Percentiles rank a stretch among this genome's conserved stretches.
Conservation (phyloP, 2,329 filamentous ascomycete species). For the Apiospora koreana region DNA sequence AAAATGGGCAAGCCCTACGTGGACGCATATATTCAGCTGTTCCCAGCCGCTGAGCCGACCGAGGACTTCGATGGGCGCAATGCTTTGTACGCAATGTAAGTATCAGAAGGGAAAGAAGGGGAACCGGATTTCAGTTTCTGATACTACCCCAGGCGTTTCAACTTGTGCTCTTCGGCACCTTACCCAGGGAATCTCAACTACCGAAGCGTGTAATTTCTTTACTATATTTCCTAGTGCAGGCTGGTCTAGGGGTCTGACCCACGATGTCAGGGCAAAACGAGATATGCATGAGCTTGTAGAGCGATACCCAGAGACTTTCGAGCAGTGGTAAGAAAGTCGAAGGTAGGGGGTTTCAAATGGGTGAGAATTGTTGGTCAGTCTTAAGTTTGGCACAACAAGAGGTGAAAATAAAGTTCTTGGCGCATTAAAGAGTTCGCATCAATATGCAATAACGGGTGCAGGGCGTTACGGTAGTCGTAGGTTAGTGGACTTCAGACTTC, state of each 20-base stretch:
- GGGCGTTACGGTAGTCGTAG: too few species aligned
- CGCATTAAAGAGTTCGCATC: too few species aligned
- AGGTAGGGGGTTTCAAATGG: neutral
- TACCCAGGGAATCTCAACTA: slow-evolving; percentile 12
- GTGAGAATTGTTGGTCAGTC: too few species aligned
- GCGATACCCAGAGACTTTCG: neutral
- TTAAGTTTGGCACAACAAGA: neutral
- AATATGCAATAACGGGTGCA: too few species aligned
- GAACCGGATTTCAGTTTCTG: neutral
- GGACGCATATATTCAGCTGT: neutral
- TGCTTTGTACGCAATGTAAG: slow-evolving; percentile 2
- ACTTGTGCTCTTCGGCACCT: slow-evolving; percentile 5
- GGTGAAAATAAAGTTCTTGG: too few species aligned
- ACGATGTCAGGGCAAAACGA: neutral
- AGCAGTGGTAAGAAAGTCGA: neutral
- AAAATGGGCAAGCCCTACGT: neutral
- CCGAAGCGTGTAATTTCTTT: neutral
- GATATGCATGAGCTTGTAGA: neutral
- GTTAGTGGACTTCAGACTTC: too few species aligned
- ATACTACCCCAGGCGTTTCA: neutral
- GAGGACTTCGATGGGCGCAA: slow-evolving; percentile 11
- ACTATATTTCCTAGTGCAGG: neutral
- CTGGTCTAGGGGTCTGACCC: neutral
- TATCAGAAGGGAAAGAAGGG: neutral
- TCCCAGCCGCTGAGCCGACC: neutral